Evolutionary conservation across 306 rosid species (phyloP).

Genomic region (Glycine tomentella): DNA sequence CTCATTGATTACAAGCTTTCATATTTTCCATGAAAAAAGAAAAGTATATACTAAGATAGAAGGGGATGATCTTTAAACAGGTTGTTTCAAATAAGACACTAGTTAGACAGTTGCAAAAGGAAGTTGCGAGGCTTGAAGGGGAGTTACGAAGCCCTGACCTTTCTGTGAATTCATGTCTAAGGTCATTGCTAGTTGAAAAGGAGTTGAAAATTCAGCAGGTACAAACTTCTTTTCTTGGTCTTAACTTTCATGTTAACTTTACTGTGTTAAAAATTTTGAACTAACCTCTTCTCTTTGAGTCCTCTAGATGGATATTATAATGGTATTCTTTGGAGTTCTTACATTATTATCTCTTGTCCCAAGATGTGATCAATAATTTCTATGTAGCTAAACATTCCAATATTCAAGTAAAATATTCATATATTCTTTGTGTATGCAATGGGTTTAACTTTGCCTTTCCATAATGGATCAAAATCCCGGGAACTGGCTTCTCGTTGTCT

Average conservation of each 20-base stretch:
- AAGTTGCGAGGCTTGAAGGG: conserved; percentile 93
- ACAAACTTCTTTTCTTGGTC: conserved; percentile 33
- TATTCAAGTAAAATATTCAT: not conserved
- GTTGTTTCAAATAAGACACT: conserved; percentile 71
- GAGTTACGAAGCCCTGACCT: conserved; percentile 78
- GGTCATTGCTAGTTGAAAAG: conserved; percentile 75
- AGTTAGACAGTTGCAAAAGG: conserved; percentile 75
- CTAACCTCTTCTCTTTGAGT: conserved; percentile 4
- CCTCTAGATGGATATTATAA: conserved; percentile 18
- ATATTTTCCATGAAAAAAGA: conserved; percentile 7
- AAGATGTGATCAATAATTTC: conserved; percentile 40
- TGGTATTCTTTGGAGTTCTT: conserved; percentile 23
- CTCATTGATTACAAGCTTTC: conserved; percentile 20
- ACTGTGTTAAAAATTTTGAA: not conserved
- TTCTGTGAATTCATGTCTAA: conserved; percentile 62
- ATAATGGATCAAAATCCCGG: conserved; percentile 34
- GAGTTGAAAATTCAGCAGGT: conserved; percentile 86
- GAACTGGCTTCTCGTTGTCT: conserved; percentile 3
- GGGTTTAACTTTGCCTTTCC: conserved; percentile 35
- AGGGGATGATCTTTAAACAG: conserved; percentile 51
- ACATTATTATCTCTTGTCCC: conserved; percentile 20
- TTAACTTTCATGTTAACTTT: conserved; percentile 33
- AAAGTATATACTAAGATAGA: conserved; percentile 17
- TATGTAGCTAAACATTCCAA: not conserved
- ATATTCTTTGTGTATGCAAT: not conserved